Evolutionary conservation across 371 early-diverging fungal genomes (phyloP), one percentile per base, ranked within the genome.

Genomic region (Coemansia sp.): DNA sequence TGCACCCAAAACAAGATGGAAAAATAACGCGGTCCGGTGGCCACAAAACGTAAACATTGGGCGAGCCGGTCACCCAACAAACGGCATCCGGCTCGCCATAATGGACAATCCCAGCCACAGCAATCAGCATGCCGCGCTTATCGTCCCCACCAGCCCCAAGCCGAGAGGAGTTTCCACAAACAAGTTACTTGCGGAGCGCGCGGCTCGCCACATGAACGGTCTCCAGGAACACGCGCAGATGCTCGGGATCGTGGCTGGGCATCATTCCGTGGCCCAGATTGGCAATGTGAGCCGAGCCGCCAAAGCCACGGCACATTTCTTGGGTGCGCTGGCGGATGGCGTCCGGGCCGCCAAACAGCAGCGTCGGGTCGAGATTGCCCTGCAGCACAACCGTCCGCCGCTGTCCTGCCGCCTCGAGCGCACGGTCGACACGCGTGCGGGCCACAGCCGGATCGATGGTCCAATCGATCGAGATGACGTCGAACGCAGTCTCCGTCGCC

Each of bases 181-280:
- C 32, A 24, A 6, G 26, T 39, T 48, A 58, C 32, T 46, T 48
- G 51, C 73, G 70, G 52, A 71, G 58, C 4, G 61, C 57, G 36
- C 58, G 61, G 71, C 75, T 82, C 12, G 73, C 48, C 24, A 82
- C 66, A 58, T 86, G 86, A 8, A 90, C 86, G 8, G 88, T 83
- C 74, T 91, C 88, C 63, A 92, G 70, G 66, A 90, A 92, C 19
- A 86, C 83, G 36, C 81, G 84, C 62, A 92, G 81, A 24, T 84
- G 87, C 71, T 91, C 91, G 6, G 90, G 90, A 63, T 87, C 86
- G 60, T 90, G 90, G 15, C 83, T 83, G 9, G 92, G 93, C 66
- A 90, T 80, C 80, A 95, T 95, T 36, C 99, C 99, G 78, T 98
- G 99, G 23, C 99, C 99, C 61, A 98, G 81, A 71, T 98, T 98